These are phyloP conservation scores for Verbascum thapsus DNA, from an alignment of 257 asterid genomes.

Conservation along the genomic window DNA sequence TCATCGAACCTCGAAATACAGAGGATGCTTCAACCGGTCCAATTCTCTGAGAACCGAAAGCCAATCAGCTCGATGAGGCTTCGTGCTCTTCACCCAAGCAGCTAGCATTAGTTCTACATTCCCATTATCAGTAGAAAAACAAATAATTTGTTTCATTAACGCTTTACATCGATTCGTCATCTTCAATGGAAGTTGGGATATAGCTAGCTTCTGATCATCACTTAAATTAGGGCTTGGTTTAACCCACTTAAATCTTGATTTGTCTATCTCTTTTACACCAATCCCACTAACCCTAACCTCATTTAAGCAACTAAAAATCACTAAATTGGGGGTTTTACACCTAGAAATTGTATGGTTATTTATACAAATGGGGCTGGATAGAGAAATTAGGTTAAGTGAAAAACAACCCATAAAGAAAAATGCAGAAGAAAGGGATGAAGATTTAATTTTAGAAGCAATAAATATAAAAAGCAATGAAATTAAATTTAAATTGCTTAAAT, in stretches of 20 bases:
- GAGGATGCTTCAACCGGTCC: slow-evolving; percentile 59
- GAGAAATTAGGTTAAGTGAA: slow-evolving; percentile 27
- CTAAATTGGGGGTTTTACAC: slow-evolving; percentile 25
- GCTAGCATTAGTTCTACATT: slow-evolving; percentile 56
- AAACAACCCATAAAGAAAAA: slow-evolving; percentile 36
- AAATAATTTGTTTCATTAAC: slow-evolving; percentile 59
- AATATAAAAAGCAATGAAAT: neutral
- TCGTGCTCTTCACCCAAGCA: slow-evolving; percentile 80
- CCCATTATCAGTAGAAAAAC: slow-evolving; percentile 60
- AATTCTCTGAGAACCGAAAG: slow-evolving; percentile 73
- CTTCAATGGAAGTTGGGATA: slow-evolving; percentile 55
- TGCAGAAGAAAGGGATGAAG: slow-evolving; percentile 11
- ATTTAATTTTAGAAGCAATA: too few species aligned
- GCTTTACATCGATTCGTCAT: slow-evolving; percentile 76
- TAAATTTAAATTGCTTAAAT: neutral
- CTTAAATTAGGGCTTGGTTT: slow-evolving; percentile 40
- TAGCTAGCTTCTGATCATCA: slow-evolving; percentile 57
- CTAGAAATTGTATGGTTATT: slow-evolving; percentile 15
- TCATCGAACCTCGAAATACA: slow-evolving; percentile 65
- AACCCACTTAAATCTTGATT: slow-evolving; percentile 50
- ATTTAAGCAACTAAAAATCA: slow-evolving; percentile 24
- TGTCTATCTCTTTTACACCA: slow-evolving; percentile 37
- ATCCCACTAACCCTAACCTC: slow-evolving; percentile 35
- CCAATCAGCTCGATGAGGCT: slow-evolving; percentile 88
- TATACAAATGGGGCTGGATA: slow-evolving; percentile 28